phyloP scores from a whole-genome alignment of 2,329 filamentous ascomycete species.

The Eurotiales sp. region DNA sequence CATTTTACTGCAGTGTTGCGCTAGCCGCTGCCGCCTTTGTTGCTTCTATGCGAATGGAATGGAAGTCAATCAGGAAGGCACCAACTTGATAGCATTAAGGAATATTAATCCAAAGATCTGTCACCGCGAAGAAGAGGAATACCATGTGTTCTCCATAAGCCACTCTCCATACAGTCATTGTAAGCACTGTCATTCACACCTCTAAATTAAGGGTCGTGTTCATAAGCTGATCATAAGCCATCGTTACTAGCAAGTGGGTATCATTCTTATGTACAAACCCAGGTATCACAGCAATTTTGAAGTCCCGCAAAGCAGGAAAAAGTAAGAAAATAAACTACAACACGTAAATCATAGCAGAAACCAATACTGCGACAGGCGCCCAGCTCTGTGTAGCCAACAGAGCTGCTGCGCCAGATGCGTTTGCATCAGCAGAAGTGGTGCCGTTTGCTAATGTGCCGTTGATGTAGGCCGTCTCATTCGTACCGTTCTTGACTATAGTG shows the following conservation, averaged over 20 bases:
- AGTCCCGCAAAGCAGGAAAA: background rate
- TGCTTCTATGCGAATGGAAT: constrained; percentile 34
- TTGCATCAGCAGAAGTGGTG: constrained; percentile 36
- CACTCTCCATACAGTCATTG: no score
- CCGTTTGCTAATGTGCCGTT: constrained; percentile 47
- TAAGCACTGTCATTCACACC: no score
- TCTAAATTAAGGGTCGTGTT: no score
- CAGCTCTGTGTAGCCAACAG: constrained; percentile 33
- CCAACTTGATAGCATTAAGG: background rate
- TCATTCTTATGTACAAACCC: no score
- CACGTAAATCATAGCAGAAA: constrained; percentile 30
- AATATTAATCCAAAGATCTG: no score
- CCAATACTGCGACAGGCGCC: constrained; percentile 39
- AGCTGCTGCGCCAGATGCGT: constrained; percentile 19
- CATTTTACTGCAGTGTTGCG: constrained; percentile 17
- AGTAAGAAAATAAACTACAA: constrained; percentile 19
- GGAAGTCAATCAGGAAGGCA: constrained; percentile 32
- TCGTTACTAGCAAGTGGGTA: no score
- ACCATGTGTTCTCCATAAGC: no score
- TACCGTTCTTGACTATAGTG: constrained; percentile 37
- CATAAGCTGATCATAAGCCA: no score
- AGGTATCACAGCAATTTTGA: background rate
- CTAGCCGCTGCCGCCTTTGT: constrained; percentile 33
- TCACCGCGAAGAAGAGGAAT: no score
- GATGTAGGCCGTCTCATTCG: constrained; percentile 39